Percentiles rank a stretch among this genome's conserved stretches.
Evolutionary conservation across 768 basidiomycete species (phyloP).

Genomic region (Pulveroboletus sp.): DNA sequence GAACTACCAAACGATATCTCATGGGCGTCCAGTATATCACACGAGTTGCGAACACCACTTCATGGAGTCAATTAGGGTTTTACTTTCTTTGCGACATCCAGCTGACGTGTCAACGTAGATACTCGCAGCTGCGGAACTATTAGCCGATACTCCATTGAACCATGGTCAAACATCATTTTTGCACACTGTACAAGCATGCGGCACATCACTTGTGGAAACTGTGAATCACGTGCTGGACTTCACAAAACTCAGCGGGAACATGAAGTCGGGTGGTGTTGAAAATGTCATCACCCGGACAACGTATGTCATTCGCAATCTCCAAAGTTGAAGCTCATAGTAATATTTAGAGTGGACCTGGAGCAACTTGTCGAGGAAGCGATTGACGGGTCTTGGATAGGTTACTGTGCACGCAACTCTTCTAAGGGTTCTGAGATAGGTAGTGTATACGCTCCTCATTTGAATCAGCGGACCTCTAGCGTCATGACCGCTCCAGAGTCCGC

Average conservation of each 20-base stretch:
- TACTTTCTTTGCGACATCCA: neutral
- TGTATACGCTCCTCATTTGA: slow-evolving; percentile 73
- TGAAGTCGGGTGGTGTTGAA: slow-evolving; percentile 72
- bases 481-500: slow-evolving; percentile 31
- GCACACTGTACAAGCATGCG: slow-evolving; percentile 91
- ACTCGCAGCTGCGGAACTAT: slow-evolving; percentile 85
- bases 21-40: slow-evolving; percentile 63
- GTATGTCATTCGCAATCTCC: slow-evolving; percentile 36
- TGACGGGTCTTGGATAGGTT: slow-evolving; percentile 92
- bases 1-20: slow-evolving; percentile 1
- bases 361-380: slow-evolving; percentile 85
- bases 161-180: slow-evolving; percentile 82
- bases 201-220: slow-evolving; percentile 92
- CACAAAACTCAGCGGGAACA: slow-evolving; percentile 87
- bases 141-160: slow-evolving; percentile 77
- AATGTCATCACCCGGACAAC: slow-evolving; percentile 65
- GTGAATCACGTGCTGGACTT: slow-evolving; percentile 97
- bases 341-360: slow-evolving; percentile 63
- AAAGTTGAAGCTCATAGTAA: neutral
- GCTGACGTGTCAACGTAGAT: slow-evolving; percentile 44
- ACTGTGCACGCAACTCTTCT: slow-evolving; percentile 70
- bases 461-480: slow-evolving; percentile 42
- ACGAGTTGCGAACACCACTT: slow-evolving; percentile 85
- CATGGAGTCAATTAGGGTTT: slow-evolving; percentile 60
- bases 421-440: slow-evolving; percentile 84